A percentile compares a stretch with the other conserved stretches of the same genome.
phyloP scores from a whole-genome alignment of 768 basidiomycete genomes.

The Boletus insuetus region DNA sequence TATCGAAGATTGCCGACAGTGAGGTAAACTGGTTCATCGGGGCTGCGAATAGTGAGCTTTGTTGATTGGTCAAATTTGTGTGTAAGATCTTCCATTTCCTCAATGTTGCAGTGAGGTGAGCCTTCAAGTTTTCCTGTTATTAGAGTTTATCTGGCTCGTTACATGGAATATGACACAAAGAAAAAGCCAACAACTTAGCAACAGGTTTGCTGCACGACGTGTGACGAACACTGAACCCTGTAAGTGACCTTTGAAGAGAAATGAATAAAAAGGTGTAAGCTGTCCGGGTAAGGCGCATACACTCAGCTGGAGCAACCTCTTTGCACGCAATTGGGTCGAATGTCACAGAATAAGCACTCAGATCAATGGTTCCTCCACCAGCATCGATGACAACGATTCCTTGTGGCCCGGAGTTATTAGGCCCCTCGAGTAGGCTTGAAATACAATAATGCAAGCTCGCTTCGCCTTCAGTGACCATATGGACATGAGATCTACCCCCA shows the following conservation, averaged over 20 bases:
- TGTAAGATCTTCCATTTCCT: conserved; percentile 2
- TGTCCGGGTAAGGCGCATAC: conserved; percentile 2
- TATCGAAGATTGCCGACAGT: background rate
- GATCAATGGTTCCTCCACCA: conserved; percentile 39
- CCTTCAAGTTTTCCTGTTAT: conserved; percentile 8
- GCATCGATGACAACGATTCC: conserved; percentile 42
- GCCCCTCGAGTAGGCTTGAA: conserved; percentile 29
- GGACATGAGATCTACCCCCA: conserved; percentile 14
- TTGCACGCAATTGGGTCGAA: conserved; percentile 24
- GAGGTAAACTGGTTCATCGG: background rate
- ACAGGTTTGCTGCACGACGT: conserved; percentile 33
- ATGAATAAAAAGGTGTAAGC: background rate
- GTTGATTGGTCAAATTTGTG: conserved; percentile 9
- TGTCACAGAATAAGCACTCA: conserved; percentile 34
- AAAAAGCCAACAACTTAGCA: conserved; percentile 28
- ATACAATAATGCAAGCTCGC: conserved; percentile 36
- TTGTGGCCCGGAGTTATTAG: conserved; percentile 21
- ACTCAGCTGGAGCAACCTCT: conserved; percentile 32
- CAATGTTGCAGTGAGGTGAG: background rate
- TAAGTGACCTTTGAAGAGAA: conserved; percentile 35
- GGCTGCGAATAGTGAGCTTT: conserved; percentile 2
- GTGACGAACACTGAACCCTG: conserved; percentile 49
- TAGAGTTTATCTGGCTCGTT: background rate
- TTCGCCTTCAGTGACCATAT: conserved; percentile 24
- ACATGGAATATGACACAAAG: background rate